Evolutionary conservation across 2,329 filamentous ascomycete species (phyloP), one percentile per base, ranked within the genome.

Genomic region (Ploettnerulaceae sp.): DNA sequence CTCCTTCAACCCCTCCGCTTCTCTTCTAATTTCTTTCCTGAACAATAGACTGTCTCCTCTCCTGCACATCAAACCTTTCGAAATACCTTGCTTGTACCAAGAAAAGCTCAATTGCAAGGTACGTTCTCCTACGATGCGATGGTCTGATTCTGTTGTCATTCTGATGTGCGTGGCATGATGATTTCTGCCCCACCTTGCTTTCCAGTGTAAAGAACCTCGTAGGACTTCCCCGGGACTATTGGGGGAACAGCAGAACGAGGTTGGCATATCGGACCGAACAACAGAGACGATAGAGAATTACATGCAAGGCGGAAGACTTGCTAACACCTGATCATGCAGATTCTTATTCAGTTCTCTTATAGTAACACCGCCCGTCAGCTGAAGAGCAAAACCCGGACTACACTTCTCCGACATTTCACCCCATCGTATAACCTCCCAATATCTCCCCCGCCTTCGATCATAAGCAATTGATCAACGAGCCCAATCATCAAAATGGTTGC

Each of bases 401-500:
- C 32, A 22, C 36, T 50, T 48, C 53, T 50, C 48, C 46, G 46
- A 8, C 7, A 8, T 21, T 28, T 12, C 25, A 32, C n/a, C 20
- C 12, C 15, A 39, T 2, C 20, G 5, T 21, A 48, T 40, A 48
- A 28, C 5, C 21, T n/a, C n/a, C n/a, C n/a, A 29, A 38, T 11
- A 4, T 21, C 20, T 7, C 20, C 24, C 15, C 24, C 15, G 15
- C 15, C 11, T 38, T 17, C 14, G 44, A n/a, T 18, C 36, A 3
- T 4, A 18, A 39, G n/a, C 8, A 28, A 7, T 18, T 11, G 8
- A 20, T 7, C 5, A n/a, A 45, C 8, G 28, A 7, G 29, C 18
- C 14, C 8, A 21, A 45, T 41, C 32, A 24, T 47, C 65, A 73
- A 60, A 57, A 83, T 95, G 81, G 78, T 87, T 60, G 89, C 94